These are phyloP conservation scores for Phytopythium ostracodes DNA, from an alignment of 352 stramenopile genomes.

Conservation along the genomic window DNA sequence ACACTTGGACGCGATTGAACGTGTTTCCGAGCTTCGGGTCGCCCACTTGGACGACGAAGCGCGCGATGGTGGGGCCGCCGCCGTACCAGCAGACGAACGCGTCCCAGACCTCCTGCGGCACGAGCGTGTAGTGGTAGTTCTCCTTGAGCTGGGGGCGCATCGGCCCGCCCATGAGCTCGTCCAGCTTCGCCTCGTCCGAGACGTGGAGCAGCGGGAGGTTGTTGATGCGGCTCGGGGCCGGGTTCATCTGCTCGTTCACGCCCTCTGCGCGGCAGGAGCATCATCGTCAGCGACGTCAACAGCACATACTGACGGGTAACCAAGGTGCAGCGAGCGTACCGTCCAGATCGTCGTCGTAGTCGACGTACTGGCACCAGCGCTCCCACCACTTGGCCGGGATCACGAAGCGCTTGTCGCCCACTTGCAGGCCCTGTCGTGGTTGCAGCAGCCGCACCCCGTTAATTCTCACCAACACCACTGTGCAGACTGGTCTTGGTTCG, in stretches of 20 bases:
- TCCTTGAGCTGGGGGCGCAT: constrained; percentile 64
- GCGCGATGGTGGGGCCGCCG: constrained; percentile 63
- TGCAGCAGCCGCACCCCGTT: neutral
- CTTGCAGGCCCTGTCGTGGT: constrained; percentile 41
- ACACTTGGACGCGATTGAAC: constrained; percentile 77
- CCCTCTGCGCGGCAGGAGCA: neutral
- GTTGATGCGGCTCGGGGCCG: constrained; percentile 52
- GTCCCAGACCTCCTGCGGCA: constrained; percentile 78
- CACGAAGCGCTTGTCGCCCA: constrained; percentile 77
- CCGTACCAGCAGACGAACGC: constrained; percentile 63
- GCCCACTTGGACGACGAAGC: constrained; percentile 68
- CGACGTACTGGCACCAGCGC: constrained; percentile 68
- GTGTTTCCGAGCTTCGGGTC: constrained; percentile 45
- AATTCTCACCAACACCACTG: no score
- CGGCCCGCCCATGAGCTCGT: constrained; percentile 67
- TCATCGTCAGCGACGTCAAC: neutral
- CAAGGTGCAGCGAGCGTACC: neutral
- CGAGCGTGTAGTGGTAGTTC: constrained; percentile 66
- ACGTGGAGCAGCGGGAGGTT: constrained; percentile 63
- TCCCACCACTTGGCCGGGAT: constrained; percentile 82
- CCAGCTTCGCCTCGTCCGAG: constrained; percentile 31
- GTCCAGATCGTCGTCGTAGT: constrained; percentile 37
- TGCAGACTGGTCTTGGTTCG: neutral
- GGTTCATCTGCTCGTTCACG: constrained; percentile 10
- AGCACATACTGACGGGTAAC: neutral